Evolutionary conservation across 176 grass and related monocot genomes (phyloP).

Genomic region (Oryza glaberrima): DNA sequence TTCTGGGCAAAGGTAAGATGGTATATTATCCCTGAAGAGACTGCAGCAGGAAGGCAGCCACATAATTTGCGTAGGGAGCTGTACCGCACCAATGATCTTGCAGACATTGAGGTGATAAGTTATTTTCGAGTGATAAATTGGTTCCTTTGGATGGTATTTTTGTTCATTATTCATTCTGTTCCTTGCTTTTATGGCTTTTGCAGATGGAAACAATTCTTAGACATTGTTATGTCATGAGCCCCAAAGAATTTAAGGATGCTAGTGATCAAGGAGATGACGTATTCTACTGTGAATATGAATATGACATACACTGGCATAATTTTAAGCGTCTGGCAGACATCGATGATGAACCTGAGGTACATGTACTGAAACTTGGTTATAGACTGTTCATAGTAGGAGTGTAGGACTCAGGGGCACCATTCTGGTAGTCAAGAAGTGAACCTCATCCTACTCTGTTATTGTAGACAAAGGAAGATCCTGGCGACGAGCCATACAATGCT

Average conservation of each 20-base stretch:
- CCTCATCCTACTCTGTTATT: conserved; percentile 22
- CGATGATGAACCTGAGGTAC: conserved; percentile 69
- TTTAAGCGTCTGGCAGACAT: conserved; percentile 88
- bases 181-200: conserved; percentile 27
- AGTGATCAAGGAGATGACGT: conserved; percentile 85
- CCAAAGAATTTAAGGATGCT: conserved; percentile 75
- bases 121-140: background rate
- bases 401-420: conserved; percentile 3
- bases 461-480: conserved; percentile 57
- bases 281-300: conserved; percentile 99
- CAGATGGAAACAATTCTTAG: conserved; percentile 90
- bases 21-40: conserved; percentile 96
- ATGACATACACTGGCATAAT: conserved; percentile 94
- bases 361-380: conserved; percentile 5
- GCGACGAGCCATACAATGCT: conserved; percentile 58
- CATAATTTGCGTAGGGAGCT: conserved; percentile 93
- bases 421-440: background rate
- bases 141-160: background rate
- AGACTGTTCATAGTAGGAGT: conserved; percentile 1
- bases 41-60: conserved; percentile 84
- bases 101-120: conserved; percentile 66
- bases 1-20: conserved; percentile 81
- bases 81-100: conserved; percentile 74
- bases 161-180: conserved; percentile 2
- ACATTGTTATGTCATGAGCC: conserved; percentile 78